Conservation (phyloP, 345 rosid genomes). For the Raphanus raphanistrum region DNA sequence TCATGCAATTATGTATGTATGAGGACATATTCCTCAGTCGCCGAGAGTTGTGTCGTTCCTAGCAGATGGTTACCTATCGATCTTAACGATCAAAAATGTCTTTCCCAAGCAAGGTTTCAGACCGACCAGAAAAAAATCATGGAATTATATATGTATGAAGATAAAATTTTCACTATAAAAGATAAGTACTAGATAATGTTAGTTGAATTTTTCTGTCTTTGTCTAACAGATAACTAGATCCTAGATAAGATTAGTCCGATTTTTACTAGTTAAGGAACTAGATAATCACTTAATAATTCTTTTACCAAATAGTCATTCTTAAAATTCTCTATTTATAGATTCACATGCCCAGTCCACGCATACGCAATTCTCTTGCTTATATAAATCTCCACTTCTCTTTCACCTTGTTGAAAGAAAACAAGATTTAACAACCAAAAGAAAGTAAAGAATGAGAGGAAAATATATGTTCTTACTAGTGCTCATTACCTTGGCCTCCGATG, state of each 20-base stretch:
- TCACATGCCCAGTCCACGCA: neutral
- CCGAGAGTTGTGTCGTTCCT: neutral
- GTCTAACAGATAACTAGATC: neutral
- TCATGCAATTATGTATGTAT: neutral
- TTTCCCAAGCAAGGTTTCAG: neutral
- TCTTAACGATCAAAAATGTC: neutral
- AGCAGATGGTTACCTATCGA: neutral
- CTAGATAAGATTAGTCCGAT: neutral
- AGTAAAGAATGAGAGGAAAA: slow-evolving; percentile 5
- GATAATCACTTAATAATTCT: neutral
- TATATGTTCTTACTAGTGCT: neutral
- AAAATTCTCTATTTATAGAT: neutral
- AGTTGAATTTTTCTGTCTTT: neutral
- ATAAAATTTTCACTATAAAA: neutral
- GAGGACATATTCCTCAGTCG: neutral
- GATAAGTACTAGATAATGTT: neutral
- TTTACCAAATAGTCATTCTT: neutral
- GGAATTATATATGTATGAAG: neutral
- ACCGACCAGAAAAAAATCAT: neutral
- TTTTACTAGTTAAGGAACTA: neutral
- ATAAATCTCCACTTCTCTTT: neutral
- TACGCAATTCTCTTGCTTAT: neutral
- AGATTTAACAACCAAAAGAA: neutral
- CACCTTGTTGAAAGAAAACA: neutral
- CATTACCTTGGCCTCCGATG: slow-evolving; percentile 9